A percentile compares a stretch with the other conserved stretches of the same genome.
phyloP scores from a whole-genome alignment of 805 yeast species.

The Starmerella bacillaris region DNA sequence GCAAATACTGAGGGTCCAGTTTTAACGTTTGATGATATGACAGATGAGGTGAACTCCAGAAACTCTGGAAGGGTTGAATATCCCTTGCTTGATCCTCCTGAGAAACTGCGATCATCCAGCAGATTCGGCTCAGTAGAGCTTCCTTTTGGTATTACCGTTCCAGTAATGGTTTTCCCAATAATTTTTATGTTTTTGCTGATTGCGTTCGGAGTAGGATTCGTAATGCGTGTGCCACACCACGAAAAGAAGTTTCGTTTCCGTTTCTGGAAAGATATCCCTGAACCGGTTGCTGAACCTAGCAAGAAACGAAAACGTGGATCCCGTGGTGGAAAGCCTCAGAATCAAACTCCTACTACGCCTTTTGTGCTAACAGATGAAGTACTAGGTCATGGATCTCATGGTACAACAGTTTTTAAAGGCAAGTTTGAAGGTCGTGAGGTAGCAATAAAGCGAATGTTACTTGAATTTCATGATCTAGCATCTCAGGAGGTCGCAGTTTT shows the following conservation, averaged over 20 bases:
- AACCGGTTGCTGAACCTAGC: background rate
- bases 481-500: slow-evolving; percentile 72
- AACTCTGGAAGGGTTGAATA: background rate
- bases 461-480: slow-evolving; percentile 87
- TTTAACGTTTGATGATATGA: too few relatives aligned
- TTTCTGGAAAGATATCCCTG: background rate
- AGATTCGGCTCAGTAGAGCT: background rate
- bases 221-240: too few relatives aligned
- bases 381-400: slow-evolving; percentile 93
- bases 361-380: slow-evolving; percentile 43
- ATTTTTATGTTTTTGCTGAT: too few relatives aligned
- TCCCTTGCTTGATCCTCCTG: slow-evolving; percentile 10
- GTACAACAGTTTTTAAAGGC: slow-evolving; percentile 86
- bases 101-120: too few relatives aligned
- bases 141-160: background rate
- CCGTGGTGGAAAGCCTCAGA: slow-evolving; percentile 42
- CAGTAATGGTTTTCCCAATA: background rate
- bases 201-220: too few relatives aligned
- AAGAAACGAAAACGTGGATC: slow-evolving; percentile 61
- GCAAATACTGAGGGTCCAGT: slow-evolving; percentile 2
- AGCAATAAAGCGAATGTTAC: slow-evolving; percentile 83
- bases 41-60: slow-evolving; percentile 4
- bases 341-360: slow-evolving; percentile 6
- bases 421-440: slow-evolving; percentile 83
- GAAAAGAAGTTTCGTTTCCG: too few relatives aligned